Evolutionary conservation across 805 yeast genomes (phyloP), one percentile per base, ranked within the genome.

Genomic region (Candida ovalis): DNA sequence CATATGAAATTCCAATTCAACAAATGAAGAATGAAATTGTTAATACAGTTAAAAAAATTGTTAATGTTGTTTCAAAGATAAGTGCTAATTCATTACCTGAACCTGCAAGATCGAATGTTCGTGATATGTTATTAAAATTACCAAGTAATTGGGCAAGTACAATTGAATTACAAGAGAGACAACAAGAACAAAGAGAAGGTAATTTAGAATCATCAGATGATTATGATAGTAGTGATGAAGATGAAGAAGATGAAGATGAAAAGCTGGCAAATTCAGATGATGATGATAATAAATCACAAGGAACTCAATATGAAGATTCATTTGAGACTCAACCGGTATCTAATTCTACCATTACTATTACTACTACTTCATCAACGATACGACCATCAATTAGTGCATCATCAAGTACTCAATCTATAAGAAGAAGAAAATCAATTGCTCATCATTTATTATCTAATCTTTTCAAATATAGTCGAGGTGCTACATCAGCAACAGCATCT

Each of bases 11-110:
- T 21, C 60, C 61, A 23, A 57, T 63, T n/a, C 69, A 66, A 50
- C 72, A 81, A 40, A 76, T 91, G 32, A 86, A 88, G 53, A 78
- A 82, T 55, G 99, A 92, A 56, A 88, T 92, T 32, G 84, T 91
- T 8, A 78, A 86, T 0, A 94, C 97, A 0, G 91, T 94, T 23
- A 88, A 88, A 63, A 92, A 89, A 62, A 89, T 90, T 42, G 90
- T 91, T 32, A 80, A 82, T 37, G 80, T 92, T 35, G 86, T 94
- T 10, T 88, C 97, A 3, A 87, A 86, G 53, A 88, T 88, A 56
- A 87, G 90, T 1, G 89, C 91, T 0, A 80, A 75, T 50, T 80
- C 89, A 2, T 65, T 86, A 30, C 88, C 90, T 7, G 89, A 84
- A 54, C 86, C 88, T 3, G 89, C 90, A 7, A 78, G 96, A 54